Evolutionary conservation across 208 protist species (phyloP).

Genomic region (Leishmania arabica): DNA sequence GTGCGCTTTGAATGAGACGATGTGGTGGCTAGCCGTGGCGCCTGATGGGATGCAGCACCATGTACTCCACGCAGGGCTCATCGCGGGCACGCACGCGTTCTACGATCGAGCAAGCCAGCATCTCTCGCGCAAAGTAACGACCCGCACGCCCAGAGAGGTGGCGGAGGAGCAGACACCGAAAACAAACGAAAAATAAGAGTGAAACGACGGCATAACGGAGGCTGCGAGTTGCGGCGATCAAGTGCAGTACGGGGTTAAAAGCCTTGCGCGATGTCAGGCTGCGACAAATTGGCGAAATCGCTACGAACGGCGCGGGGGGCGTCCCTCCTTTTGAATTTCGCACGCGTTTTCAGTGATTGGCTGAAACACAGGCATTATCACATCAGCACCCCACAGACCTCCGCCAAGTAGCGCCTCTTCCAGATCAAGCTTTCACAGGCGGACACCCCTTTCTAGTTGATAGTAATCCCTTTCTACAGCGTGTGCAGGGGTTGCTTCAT

Average conservation of each 20-base stretch:
- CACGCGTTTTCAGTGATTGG: not conserved
- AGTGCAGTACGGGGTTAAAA: not conserved
- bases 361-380: not conserved
- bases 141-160: not conserved
- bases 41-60: not conserved
- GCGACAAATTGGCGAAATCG: not conserved
- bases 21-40: not conserved
- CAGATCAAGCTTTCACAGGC: not conserved
- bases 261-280: not conserved
- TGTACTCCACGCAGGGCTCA: not conserved
- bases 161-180: not conserved
- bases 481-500: constrained; percentile 13
- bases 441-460: not conserved
- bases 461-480: not conserved
- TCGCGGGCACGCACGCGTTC: not conserved
- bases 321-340: not conserved
- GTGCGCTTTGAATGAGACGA: not conserved
- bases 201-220: not conserved
- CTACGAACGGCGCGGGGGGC: not conserved
- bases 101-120: not conserved
- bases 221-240: not conserved
- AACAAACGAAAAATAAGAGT: not conserved
- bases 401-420: no score
- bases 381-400: not conserved
- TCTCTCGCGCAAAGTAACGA: not conserved